Base-by-base conservation (phyloP, 2,329 filamentous ascomycete species). In the Ophiostoma triangulosporum region DNA sequence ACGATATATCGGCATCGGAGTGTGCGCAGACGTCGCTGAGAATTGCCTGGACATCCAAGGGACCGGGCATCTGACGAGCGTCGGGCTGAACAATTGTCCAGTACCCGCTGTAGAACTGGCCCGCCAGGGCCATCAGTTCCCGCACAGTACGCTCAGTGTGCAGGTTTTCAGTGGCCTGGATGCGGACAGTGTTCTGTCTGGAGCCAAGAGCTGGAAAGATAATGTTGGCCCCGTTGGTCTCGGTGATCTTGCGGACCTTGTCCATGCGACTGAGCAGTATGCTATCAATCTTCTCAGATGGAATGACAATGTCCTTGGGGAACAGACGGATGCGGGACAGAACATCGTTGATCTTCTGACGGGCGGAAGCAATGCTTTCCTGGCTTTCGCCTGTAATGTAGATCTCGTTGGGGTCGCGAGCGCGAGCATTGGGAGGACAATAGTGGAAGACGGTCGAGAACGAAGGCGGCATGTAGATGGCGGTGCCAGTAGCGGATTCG, bases 231-330 rank as follows among this genome's bases (percentile, higher is more conserved):
- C 91, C 93, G 64, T 97, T 97, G 54, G 85, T 85, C 66, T 98
- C 93, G 69, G 96, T 91, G 59, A 98, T 95, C 74, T 95, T 96
- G 64, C 90, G 88, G 55, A 98, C 88, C 69, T 97, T 97, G 69
- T 97, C 91, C 62, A 97, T 75, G 26, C 93, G 85, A 62, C 86
- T 86, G 33, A 97, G 80, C 55, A 98, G 69, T 61, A 98, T 91
- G 65, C 85, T 94, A 68, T 98, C 93, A 58, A 97, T 88, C 72
- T 98, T 98, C 66, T 86, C 86, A 31, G 88, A 80, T 48, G 90
- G 86, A 56, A 98, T 85, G 59, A 86, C 81, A 43, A 95, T 88
- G 65, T 96, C 90, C 70, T 98, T 98, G 64, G 95, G 84, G 61
- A 84, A 90, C 35, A 90, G 79, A 63, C 93, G 88, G 43, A 88